Evolutionary conservation across 2,329 filamentous ascomycete species (phyloP), one percentile per base, ranked within the genome.

Genomic region (Fusarium citri): DNA sequence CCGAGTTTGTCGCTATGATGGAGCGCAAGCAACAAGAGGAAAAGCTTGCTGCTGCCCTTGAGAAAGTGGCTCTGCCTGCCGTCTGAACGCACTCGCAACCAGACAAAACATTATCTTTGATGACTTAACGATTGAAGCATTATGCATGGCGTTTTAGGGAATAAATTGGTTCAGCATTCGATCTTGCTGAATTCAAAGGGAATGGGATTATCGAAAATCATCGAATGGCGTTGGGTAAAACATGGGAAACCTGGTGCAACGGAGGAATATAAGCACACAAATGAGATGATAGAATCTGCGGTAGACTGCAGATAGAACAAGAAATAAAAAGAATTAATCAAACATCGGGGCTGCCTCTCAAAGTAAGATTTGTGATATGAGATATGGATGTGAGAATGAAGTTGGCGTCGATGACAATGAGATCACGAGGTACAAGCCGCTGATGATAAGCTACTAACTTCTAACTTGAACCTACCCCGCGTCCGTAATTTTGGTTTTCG

Each of bases 1-100:
- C 94, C 14, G 90, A 94, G 82, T 98, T 92, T 81, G 83, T 97
- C 59, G 86, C 87, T 75, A 89, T 94, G 66, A 88, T 92, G 80
- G 91, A 94, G 78, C 83, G 86, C 77, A 91, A 93, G 84, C 84
- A 86, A 69, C 85, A 90, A 72, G 87, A 89, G 69, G 74, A 78
- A 55, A 74, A 78, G 56, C 68, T 76, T 26, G 65, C 76, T n/a
- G 72, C 73, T 34, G 74, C 74, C n/a, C 70, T 76, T 15, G 72
- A 76, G 50, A 69, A 76, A 66, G 74, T 74, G 23, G 71, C 65
- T 46, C 62, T 69, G 50, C 73, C 78, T 53, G 72, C 78, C 37
- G 71, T 60, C 51, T 76, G 48, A 72, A 64, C 66, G 71, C 70
- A 68, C 66, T 75, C 49, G 72, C 68, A 73, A 64, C 23, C 30